phyloP scores from a whole-genome alignment of 495 filamentous ascomycete genomes.

The Symbiotaphrina buchneri region DNA sequence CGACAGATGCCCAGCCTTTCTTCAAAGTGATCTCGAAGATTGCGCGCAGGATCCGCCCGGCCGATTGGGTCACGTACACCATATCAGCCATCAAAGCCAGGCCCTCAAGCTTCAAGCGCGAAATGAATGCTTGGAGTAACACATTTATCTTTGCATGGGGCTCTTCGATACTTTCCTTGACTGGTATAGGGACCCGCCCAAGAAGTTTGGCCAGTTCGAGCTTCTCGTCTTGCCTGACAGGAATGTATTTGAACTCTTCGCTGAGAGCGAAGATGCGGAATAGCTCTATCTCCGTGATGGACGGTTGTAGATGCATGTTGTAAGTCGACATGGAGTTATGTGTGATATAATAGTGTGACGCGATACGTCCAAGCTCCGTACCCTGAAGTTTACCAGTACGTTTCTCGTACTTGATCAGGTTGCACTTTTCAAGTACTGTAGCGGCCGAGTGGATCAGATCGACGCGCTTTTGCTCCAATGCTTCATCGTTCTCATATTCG shows the following conservation, averaged over 20 bases:
- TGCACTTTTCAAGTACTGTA: slow-evolving; percentile 63
- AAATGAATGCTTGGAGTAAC: slow-evolving; percentile 93
- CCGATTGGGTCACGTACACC: slow-evolving; percentile 96
- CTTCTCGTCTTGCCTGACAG: slow-evolving; percentile 93
- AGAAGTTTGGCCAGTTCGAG: slow-evolving; percentile 85
- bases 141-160: slow-evolving; percentile 98
- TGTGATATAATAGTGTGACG: slow-evolving; percentile 96
- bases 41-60: slow-evolving; percentile 83
- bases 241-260: slow-evolving; percentile 98
- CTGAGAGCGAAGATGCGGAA: slow-evolving; percentile 97
- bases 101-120: slow-evolving; percentile 79
- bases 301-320: slow-evolving; percentile 84
- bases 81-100: slow-evolving; percentile 94
- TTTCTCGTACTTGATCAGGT: slow-evolving; percentile 86
- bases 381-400: slow-evolving; percentile 72
- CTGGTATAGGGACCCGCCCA: slow-evolving; percentile 74
- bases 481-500: slow-evolving; percentile 82
- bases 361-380: slow-evolving; percentile 85
- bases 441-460: slow-evolving; percentile 93
- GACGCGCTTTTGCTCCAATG: slow-evolving; percentile 86
- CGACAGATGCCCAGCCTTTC: slow-evolving; percentile 89
- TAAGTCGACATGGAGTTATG: slow-evolving; percentile 92
- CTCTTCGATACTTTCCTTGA: slow-evolving; percentile 95
- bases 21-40: slow-evolving; percentile 93
- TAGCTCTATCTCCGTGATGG: slow-evolving; percentile 74